Evolutionary conservation across 352 stramenopile genomes (phyloP).

Genomic region (Pythium coloratum): DNA sequence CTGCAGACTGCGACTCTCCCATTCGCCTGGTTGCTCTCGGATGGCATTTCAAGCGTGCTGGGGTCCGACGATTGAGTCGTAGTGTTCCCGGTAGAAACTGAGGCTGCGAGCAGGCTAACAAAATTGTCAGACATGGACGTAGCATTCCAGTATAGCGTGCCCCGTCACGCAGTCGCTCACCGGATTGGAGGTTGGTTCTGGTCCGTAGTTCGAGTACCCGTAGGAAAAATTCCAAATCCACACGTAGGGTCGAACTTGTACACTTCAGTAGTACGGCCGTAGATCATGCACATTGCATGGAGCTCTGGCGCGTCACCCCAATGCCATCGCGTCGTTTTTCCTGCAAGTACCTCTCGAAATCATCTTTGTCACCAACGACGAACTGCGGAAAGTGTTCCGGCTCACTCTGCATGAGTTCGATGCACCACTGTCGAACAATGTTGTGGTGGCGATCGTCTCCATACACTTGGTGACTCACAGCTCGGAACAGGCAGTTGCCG

Average conservation of each 20-base stretch:
- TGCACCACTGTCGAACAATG: conserved; percentile 87
- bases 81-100: conserved; percentile 92
- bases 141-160: too few relatives aligned
- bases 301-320: conserved; percentile 97
- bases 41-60: conserved; percentile 63
- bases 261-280: conserved; percentile 89
- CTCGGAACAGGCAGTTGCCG: conserved; percentile 97
- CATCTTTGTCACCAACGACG: conserved; percentile 70
- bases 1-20: conserved; percentile 31
- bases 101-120: conserved; percentile 37
- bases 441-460: conserved; percentile 89
- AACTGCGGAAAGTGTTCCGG: conserved; percentile 92
- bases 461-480: conserved; percentile 96
- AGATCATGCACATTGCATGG: conserved; percentile 94
- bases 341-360: conserved; percentile 82
- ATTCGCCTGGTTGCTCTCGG: conserved; percentile 56
- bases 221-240: conserved; percentile 37
- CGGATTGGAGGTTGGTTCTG: conserved; percentile 70
- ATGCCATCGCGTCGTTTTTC: conserved; percentile 90
- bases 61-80: conserved; percentile 82
- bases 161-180: conserved; percentile 26
- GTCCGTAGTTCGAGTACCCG: conserved; percentile 24
- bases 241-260: conserved; percentile 78
- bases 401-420: conserved; percentile 96
- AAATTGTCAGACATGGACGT: too few relatives aligned